phyloP scores from a whole-genome alignment of 441 rosid species.

The Croton setiger region DNA sequence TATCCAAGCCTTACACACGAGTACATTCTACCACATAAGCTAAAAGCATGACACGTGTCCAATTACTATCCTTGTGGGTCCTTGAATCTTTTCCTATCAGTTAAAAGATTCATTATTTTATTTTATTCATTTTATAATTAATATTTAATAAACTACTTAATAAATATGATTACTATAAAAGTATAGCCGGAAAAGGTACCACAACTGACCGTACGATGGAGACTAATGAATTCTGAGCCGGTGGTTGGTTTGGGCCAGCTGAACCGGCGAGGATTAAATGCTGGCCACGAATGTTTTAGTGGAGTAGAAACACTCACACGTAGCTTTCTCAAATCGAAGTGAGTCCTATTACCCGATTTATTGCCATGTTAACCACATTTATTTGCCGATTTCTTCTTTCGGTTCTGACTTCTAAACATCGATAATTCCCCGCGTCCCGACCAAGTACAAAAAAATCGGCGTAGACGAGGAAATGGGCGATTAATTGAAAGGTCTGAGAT shows the following conservation, averaged over 20 bases:
- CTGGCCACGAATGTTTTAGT: slow-evolving; percentile 23
- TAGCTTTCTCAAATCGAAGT: slow-evolving; percentile 18
- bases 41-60: not conserved
- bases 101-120: too few species aligned
- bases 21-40: slow-evolving; percentile 21
- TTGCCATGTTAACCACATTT: too few species aligned
- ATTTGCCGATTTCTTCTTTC: slow-evolving; percentile 3
- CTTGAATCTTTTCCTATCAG: too few species aligned
- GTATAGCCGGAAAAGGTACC: too few species aligned
- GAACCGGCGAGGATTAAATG: not conserved
- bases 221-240: slow-evolving; percentile 2
- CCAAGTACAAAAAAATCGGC: slow-evolving; percentile 19
- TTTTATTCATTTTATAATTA: too few species aligned
- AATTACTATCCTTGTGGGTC: not conserved
- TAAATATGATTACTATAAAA: too few species aligned
- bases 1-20: slow-evolving; percentile 23
- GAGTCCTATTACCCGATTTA: too few species aligned
- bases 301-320: slow-evolving; percentile 21
- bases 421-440: slow-evolving; percentile 3
- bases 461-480: slow-evolving; percentile 23
- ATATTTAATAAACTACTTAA: too few species aligned
- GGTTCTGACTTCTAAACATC: slow-evolving; percentile 2
- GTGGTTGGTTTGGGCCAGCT: not conserved
- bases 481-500: slow-evolving; percentile 26
- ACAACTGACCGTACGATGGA: not conserved